Base-by-base conservation (phyloP, 2,329 filamentous ascomycete genomes). In the Apiospora koreana region DNA sequence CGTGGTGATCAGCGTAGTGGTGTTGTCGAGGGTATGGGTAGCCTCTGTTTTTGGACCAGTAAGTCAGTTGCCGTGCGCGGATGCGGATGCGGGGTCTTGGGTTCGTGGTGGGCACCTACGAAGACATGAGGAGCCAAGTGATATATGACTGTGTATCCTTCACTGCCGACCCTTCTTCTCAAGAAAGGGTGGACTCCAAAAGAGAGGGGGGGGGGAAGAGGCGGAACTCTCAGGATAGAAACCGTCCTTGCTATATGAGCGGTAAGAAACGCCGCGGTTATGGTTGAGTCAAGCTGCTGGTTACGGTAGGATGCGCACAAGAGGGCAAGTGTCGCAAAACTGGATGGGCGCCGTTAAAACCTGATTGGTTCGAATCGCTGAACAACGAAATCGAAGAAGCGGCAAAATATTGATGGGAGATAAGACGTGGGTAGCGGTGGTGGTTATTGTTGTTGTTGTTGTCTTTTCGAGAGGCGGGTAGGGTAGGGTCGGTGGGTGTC, bases 101-200 rank as follows among this genome's bases (percentile, higher is more conserved):
- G 43, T 38, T 38, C 64, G 64, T 28, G 43, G 66, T 50, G 66
- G 45, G 35, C 66, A 83, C 83, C 83, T 77, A 85, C 83, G 80
- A 79, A 68, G 45, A 54, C 66, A 68, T 68, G 43, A 38, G 66
- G 66, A 68, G 66, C 25, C 66, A 68, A 68, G 75, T 73, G 75
- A 75, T 71, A 73, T 74, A 74, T 64, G 76, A 76, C 78, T 79
- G 79, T 43, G 41, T 43, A 43, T 81, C 80, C 79, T 84, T 81
- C 78, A 80, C 85, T 81, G 82, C 78, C 84, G 81, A 86, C 84
- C 75, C 82, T 83, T 81, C 80, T 71, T 77, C 74, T 76, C 45
- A 76, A 82, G 81, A 83, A 78, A 79, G 83, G 80, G 80, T 77
- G 78, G 73, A 67, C 68, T 69, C 42, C 45, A 48, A 25, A 14